Evolutionary conservation across 225 moss, liverwort and hornwort species (phyloP).

Genomic region (Sphagnum contortum): DNA sequence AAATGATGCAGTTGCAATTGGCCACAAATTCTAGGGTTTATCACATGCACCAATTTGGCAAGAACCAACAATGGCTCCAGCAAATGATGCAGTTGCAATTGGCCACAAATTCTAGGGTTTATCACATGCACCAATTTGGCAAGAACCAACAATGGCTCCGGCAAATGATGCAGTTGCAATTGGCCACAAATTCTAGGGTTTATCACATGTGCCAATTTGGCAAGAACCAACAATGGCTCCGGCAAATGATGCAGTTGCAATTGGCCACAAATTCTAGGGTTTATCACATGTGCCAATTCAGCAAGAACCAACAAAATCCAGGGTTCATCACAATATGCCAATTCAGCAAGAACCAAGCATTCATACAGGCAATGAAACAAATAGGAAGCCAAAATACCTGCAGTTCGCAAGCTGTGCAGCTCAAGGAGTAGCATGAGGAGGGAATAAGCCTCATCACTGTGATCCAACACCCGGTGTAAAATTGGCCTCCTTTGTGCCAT

Average conservation of each 20-base stretch:
- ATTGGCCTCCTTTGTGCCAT: conserved; percentile 97
- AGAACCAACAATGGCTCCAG: too few relatives aligned
- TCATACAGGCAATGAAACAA: neutral
- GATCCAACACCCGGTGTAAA: conserved; percentile 88
- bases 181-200: too few relatives aligned
- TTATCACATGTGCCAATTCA: conserved; percentile 17
- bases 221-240: conserved; percentile 24
- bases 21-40: too few relatives aligned
- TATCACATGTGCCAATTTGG: too few relatives aligned
- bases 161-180: conserved; percentile 85
- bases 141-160: conserved; percentile 89
- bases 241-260: conserved; percentile 84
- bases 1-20: too few relatives aligned
- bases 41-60: too few relatives aligned
- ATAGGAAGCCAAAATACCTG: conserved; percentile 38
- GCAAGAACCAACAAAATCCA: conserved; percentile 1
- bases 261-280: too few relatives aligned
- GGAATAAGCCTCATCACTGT: conserved; percentile 91
- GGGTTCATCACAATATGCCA: too few relatives aligned
- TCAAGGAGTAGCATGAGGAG: conserved; percentile 86
- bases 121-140: too few relatives aligned
- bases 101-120: too few relatives aligned
- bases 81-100: too few relatives aligned
- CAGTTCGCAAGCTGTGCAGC: conserved; percentile 72
- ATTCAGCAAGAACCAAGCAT: too few relatives aligned